Evolutionary conservation across 805 yeast genomes (phyloP), one percentile per base, ranked within the genome.

Genomic region (Spathaspora arborariae): DNA sequence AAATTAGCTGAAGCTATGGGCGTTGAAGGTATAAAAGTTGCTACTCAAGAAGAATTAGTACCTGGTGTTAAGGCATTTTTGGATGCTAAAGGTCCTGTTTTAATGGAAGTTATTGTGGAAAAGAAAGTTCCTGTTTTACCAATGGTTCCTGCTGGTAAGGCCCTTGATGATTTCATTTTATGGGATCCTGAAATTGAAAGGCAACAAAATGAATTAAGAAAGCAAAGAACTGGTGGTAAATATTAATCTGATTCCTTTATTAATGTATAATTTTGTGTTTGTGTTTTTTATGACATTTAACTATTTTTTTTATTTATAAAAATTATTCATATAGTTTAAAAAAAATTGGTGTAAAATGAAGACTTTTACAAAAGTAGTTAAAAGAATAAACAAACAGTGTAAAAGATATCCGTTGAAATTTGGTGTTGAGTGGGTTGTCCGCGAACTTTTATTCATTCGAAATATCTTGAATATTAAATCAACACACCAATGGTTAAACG

Each of bases 131-230:
- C 97, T 44, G 98, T 94, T 51, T 79, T 94, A 65, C 99, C 99
- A 47, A 90, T 94, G 96, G 98, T 94, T 45, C 96, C 99, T 45
- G 96, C 83, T 50, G 99, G 98, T 58, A 88, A 87, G 67, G 96
- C 87, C 53, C 78, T 94, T 60, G 92, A 94, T 62, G 98, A 94
- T 68, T 91, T 92, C 65, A 86, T 94, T 55, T 77, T 78, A 41
- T 94, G 84, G 68, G 97, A 92, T 64, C 83, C 89, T 39, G 86
- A 80, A 56, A 85, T 82, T 46, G 96, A 89, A 73, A 74, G 71
- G 60, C 80, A 83, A 67, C 85, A 85, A 65, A 76, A 71, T 34
- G 81, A 75, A 60, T 71, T 85, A 60, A 83, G 96, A 74, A 69
- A 62, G 45, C 70, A 85, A 67, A 84, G 92, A 75, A 87, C 94